Conservation (phyloP, 805 yeast genomes). For the Candida yuanshanica region DNA sequence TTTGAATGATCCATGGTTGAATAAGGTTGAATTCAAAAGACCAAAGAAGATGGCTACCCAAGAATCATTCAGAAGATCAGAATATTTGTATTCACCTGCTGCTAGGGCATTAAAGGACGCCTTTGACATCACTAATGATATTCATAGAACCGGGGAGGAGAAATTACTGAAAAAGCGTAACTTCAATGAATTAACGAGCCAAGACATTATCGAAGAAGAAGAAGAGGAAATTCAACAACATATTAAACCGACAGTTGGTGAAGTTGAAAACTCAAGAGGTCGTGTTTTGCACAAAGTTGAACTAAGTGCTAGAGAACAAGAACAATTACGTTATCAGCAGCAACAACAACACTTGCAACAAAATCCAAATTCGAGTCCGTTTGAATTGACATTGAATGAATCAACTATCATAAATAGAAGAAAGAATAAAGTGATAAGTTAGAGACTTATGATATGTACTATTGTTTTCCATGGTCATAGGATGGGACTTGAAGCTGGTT, state of each 20-base stretch:
- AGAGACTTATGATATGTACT: background rate
- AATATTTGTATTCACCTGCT: conserved; percentile 53
- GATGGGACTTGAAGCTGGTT: too few species aligned
- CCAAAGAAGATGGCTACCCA: conserved; percentile 15
- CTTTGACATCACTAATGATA: conserved; percentile 80
- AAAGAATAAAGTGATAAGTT: conserved; percentile 22
- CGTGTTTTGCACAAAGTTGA: conserved; percentile 14
- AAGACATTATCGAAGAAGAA: conserved; percentile 22
- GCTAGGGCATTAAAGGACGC: conserved; percentile 82
- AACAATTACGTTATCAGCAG: conserved; percentile 7
- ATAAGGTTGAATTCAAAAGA: conserved; percentile 18
- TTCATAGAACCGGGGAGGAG: conserved; percentile 48
- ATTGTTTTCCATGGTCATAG: too few species aligned
- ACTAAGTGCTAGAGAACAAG: conserved; percentile 5
- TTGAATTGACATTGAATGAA: conserved; percentile 31
- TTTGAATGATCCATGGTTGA: conserved; percentile 66
- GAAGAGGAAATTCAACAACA: conserved; percentile 16
- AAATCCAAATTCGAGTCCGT: conserved; percentile 19
- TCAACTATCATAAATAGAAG: conserved; percentile 38
- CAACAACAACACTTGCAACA: conserved; percentile 9
- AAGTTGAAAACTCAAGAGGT: conserved; percentile 17
- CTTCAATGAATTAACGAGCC: conserved; percentile 1
- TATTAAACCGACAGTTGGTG: conserved; percentile 8
- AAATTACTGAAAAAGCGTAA: conserved; percentile 12
- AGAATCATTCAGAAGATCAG: conserved; percentile 20